Conservation (phyloP, 2,329 filamentous ascomycete species). For the Daldinia sp. region DNA sequence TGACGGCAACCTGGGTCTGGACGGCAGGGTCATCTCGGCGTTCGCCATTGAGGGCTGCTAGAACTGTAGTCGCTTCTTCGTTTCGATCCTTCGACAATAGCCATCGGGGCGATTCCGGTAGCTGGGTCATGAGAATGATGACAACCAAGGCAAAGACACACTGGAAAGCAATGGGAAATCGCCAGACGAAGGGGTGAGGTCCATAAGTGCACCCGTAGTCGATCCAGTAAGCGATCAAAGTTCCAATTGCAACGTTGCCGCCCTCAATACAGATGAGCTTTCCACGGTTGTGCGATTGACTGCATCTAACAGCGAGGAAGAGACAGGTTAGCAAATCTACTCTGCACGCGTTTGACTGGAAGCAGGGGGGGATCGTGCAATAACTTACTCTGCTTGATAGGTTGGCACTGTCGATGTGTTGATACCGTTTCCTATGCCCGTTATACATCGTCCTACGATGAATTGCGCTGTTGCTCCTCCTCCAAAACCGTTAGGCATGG, state of each 20-base stretch:
- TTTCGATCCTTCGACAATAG: conserved; percentile 55
- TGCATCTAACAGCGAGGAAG: conserved; percentile 42
- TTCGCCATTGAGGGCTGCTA: conserved; percentile 63
- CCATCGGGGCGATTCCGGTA: conserved; percentile 65
- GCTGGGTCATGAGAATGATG: conserved; percentile 49
- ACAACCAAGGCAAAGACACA: conserved; percentile 56
- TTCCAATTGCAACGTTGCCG: conserved; percentile 53
- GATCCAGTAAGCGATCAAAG: conserved; percentile 54
- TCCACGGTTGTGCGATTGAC: conserved; percentile 62
- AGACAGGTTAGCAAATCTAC: conserved; percentile 23
- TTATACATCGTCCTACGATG: conserved; percentile 58
- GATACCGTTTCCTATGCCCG: conserved; percentile 55
- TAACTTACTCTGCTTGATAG: conserved; percentile 50
- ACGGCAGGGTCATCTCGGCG: conserved; percentile 54
- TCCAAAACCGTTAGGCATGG: conserved; percentile 55
- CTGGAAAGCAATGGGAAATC: conserved; percentile 53
- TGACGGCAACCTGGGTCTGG: conserved; percentile 57
- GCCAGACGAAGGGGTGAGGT: conserved; percentile 48
- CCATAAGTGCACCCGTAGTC: conserved; percentile 51
- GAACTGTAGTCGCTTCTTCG: conserved; percentile 59
- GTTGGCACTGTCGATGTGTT: conserved; percentile 57
- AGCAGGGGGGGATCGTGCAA: not conserved
- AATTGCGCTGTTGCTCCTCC: conserved; percentile 54
- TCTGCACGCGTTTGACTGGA: not conserved
- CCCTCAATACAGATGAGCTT: conserved; percentile 67